Base-by-base conservation (phyloP, 2,329 filamentous ascomycete genomes). In the Fusarium chuoi region DNA sequence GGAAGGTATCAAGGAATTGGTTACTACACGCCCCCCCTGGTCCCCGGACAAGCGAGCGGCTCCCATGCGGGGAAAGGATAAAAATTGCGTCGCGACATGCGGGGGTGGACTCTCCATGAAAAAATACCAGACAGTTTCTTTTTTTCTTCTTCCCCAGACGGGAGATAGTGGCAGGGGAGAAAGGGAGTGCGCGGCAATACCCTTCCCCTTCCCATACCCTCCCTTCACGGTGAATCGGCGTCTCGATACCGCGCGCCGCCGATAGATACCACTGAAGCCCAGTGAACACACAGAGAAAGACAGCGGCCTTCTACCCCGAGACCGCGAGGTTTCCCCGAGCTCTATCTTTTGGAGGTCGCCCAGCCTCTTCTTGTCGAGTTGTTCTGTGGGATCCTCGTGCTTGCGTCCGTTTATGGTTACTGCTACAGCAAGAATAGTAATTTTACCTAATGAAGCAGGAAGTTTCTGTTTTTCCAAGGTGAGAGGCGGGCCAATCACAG, bases 391-490 rank as follows among this genome's bases (percentile, higher is more conserved):
- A 65, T 45, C 26, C 65, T 38, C 51, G 42, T 69, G 46, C 49
- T 44, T 62, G 42, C 20, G 38, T 56, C 65, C 49, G 54, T 28
- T 62, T 72, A 26, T 38, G 56, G 71, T 28, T 35, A 52, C 56
- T 44, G 20, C 39, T 49, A 57, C 42, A 49, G 49, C 45, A 58
- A 57, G 39, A 74, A 74, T 54, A 72, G 52, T 41, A 45, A 51
- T 69, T 74, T 75, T 74, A 68, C 71, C 72, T 48, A 71, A 75
- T 66, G n/a, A 73, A 70, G 62, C 65, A 75, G 60, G 61, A 73
- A 68, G 48, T 72, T 41, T 41, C 54, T 56, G 45, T 39, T 28
- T 54, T 38, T 33, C 41, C 46, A 62, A 61, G 44, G 56, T 74
- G 59, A 75, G 62, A 75, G 66, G 62, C 73, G 73, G 48, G 39